phyloP scores from a whole-genome alignment of 1,139 yeast species.

The Blastobotrys buckinghamii region DNA sequence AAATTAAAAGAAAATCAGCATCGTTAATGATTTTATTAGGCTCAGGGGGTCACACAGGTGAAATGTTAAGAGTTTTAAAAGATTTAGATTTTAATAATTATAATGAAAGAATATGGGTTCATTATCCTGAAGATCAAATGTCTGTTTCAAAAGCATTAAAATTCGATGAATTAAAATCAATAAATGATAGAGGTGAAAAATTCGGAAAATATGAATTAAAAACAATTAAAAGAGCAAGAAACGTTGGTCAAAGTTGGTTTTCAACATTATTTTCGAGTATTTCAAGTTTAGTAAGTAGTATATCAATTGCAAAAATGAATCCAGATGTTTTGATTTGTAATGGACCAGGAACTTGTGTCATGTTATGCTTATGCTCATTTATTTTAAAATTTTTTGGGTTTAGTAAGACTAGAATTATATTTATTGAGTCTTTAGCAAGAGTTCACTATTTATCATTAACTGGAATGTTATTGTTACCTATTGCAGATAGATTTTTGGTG shows the following conservation, averaged over 20 bases:
- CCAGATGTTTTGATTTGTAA: constrained; percentile 52
- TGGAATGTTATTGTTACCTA: constrained; percentile 63
- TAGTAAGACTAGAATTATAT: constrained; percentile 55
- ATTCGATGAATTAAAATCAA: constrained; percentile 32
- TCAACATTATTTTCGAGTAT: constrained; percentile 52
- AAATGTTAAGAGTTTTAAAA: constrained; percentile 66
- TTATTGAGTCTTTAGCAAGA: constrained; percentile 85
- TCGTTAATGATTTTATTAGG: constrained; percentile 28
- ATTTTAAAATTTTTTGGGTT: constrained; percentile 49
- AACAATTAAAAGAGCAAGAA: constrained; percentile 65
- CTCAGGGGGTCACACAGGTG: constrained; percentile 91
- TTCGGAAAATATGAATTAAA: constrained; percentile 23
- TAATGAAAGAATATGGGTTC: constrained; percentile 31
- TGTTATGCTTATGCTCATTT: constrained; percentile 60
- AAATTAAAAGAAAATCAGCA: constrained; percentile 2
- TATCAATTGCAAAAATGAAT: constrained; percentile 28
- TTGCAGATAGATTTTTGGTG: constrained; percentile 72
- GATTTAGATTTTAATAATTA: constrained; percentile 34
- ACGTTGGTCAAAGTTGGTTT: constrained; percentile 57
- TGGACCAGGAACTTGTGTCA: constrained; percentile 93
- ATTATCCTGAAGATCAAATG: constrained; percentile 49
- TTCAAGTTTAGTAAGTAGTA: constrained; percentile 24
- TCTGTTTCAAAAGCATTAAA: constrained; percentile 48
- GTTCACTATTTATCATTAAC: constrained; percentile 70
- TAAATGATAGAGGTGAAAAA: neutral